Conservation (phyloP, 2,329 filamentous ascomycete species). For the Penicillium sp. region DNA sequence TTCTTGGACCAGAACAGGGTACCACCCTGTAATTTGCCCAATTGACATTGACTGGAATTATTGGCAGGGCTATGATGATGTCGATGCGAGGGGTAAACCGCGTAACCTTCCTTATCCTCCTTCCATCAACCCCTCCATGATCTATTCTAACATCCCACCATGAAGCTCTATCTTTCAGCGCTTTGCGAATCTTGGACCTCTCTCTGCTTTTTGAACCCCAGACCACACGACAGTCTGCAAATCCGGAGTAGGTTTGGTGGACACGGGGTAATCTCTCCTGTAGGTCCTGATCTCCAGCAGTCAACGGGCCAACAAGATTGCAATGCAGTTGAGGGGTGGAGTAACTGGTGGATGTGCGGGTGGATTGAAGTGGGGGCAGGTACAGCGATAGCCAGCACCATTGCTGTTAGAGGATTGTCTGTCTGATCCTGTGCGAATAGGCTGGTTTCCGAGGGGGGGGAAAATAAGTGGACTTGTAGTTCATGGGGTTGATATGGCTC, state of each 20-base stretch:
- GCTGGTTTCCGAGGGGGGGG: conserved; percentile 15
- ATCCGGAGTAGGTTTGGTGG: conserved; percentile 19
- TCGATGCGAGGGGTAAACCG: conserved; percentile 3
- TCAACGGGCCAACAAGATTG: conserved; percentile 8
- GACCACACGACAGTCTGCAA: conserved; percentile 18
- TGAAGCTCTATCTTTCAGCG: background rate
- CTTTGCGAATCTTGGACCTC: background rate
- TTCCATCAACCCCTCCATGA: background rate
- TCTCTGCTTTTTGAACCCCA: conserved; percentile 13
- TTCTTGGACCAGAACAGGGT: background rate
- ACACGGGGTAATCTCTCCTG: background rate
- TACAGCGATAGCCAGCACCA: background rate
- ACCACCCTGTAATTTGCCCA: conserved; percentile 5
- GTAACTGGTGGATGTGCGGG: conserved; percentile 3
- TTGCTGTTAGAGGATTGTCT: background rate
- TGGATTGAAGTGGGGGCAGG: conserved; percentile 13
- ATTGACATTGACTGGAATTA: background rate
- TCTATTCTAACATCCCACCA: background rate
- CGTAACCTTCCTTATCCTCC: conserved; percentile 6
- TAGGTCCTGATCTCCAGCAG: background rate
- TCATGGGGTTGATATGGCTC: conserved; percentile 1
- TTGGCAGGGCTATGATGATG: background rate
- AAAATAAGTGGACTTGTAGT: conserved; percentile 1
- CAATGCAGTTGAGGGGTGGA: conserved; percentile 14
- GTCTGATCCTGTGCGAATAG: conserved; percentile 16